Evolutionary conservation across 139 green algal species (phyloP).

Genomic region (Chlorella vulgaris): DNA sequence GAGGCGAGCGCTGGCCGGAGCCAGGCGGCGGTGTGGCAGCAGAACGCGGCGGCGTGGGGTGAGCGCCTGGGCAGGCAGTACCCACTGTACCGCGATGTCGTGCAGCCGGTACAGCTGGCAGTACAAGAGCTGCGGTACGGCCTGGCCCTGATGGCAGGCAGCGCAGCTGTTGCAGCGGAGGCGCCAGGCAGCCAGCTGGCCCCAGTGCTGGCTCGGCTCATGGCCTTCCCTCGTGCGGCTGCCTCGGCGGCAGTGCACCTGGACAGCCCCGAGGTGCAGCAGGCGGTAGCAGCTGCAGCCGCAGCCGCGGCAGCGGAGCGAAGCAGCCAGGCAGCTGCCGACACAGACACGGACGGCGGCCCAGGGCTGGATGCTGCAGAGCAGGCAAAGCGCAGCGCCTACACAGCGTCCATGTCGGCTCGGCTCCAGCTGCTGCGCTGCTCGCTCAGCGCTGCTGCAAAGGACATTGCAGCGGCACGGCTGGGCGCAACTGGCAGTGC

Average conservation of each 20-base stretch:
- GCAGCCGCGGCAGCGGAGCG: not conserved
- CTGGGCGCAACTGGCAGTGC: not conserved
- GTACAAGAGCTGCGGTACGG: constrained; percentile 71
- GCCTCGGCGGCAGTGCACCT: not conserved
- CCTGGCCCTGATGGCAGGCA: constrained; percentile 55
- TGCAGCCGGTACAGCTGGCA: constrained; percentile 84
- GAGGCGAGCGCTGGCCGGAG: not conserved
- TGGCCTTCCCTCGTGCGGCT: constrained; percentile 31
- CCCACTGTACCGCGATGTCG: constrained; percentile 81
- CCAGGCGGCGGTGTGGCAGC: constrained; percentile 39
- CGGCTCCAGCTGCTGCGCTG: constrained; percentile 51
- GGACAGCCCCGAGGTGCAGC: constrained; percentile 21
- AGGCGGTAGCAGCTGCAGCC: constrained; percentile 3
- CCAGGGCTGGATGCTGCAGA: not conserved
- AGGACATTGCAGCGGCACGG: constrained; percentile 5
- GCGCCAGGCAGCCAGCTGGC: not conserved
- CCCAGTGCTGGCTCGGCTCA: constrained; percentile 27
- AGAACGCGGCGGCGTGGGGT: constrained; percentile 63
- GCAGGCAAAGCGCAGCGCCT: constrained; percentile 18
- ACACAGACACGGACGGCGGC: not conserved
- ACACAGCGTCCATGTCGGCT: constrained; percentile 60
- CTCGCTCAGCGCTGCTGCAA: constrained; percentile 49
- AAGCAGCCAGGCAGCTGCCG: not conserved
- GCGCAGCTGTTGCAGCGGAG: not conserved
- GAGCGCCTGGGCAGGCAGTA: constrained; percentile 59